Evolutionary conservation across 2,329 filamentous ascomycete species (phyloP), one percentile per base, ranked within the genome.

Genomic region (Teratosphaeria zuluensis): DNA sequence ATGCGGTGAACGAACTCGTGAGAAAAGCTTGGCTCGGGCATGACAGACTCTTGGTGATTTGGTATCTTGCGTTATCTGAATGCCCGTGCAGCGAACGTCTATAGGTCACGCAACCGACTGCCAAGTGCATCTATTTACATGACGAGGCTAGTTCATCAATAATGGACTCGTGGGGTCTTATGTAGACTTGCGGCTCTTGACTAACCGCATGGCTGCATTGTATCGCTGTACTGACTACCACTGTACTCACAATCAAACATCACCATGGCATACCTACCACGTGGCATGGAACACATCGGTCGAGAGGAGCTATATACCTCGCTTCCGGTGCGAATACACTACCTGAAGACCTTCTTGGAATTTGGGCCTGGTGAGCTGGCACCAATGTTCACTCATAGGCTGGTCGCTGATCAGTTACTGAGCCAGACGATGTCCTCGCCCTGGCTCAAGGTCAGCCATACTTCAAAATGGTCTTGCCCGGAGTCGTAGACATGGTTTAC

Each of bases 401-500:
- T 57, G 62, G 63, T 69, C 24, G 32, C 52, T 53, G 52, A 53
- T 19, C 7, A n/a, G 57, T 66, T 58, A 53, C 32, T 19, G 59
- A n/a, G 35, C 3, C 60, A 89, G 88, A 81, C 62, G 88, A 91
- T 68, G 84, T 90, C 58, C 85, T 88, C 64, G 87, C 87, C 46
- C 80, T 92, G 42, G 78, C 82, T 14, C 77, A 79, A 2, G 88
- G 87, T 62, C 78, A 83, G 60, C 90, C 90, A 72, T 90, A 90
- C 74, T 86, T 91, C 76, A 88, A 87, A 68, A 84, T 86, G n/a
- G 81, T 92, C 33, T 90, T 92, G 63, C 90, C 90, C 1, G 86
- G 88, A 53, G 82, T 94, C 24, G 88, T 92, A 68, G 90, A 92
- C 73, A 88, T 91, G 61, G 87, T 92, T 35, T 94, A 92, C 77